Evolutionary conservation across 768 basidiomycete genomes (phyloP).

Genomic region (Rhodosporidiobolus odoratus): DNA sequence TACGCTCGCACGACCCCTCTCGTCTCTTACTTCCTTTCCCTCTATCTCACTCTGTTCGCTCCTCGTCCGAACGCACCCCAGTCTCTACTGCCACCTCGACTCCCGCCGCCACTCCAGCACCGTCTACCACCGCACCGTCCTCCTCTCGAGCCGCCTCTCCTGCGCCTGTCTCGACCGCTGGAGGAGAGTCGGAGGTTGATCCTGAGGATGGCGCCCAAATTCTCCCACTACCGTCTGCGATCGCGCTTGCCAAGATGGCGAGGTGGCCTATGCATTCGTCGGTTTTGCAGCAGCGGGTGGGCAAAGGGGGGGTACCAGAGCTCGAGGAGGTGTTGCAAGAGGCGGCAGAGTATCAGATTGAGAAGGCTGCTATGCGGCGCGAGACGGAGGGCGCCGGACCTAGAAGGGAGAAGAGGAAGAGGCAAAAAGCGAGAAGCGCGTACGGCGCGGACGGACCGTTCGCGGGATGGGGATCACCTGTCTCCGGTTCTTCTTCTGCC

Average conservation of each 20-base stretch:
- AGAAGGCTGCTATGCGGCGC: neutral
- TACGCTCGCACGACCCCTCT: neutral
- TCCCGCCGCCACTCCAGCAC: no score
- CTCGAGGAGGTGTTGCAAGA: neutral
- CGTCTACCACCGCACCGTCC: neutral
- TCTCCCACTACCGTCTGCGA: constrained; percentile 3
- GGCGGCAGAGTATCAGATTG: neutral
- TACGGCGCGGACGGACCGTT: constrained; percentile 13
- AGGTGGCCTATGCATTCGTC: constrained; percentile 12
- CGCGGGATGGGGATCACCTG: neutral
- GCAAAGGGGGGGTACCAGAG: neutral
- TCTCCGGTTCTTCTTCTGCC: neutral
- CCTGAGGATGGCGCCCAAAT: neutral
- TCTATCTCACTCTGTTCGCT: no score
- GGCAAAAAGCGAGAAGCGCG: constrained; percentile 4
- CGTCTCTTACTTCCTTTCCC: neutral
- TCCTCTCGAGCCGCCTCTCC: neutral
- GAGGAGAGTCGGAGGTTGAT: neutral
- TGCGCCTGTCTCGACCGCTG: neutral
- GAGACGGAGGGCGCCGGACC: neutral
- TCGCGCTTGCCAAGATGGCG: constrained; percentile 10
- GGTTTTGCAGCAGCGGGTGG: neutral
- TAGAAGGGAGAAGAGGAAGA: neutral
- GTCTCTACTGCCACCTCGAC: no score
- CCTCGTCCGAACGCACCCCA: no score